phyloP scores from a whole-genome alignment of 495 filamentous ascomycete species.

The Penicillium ochrochloron region DNA sequence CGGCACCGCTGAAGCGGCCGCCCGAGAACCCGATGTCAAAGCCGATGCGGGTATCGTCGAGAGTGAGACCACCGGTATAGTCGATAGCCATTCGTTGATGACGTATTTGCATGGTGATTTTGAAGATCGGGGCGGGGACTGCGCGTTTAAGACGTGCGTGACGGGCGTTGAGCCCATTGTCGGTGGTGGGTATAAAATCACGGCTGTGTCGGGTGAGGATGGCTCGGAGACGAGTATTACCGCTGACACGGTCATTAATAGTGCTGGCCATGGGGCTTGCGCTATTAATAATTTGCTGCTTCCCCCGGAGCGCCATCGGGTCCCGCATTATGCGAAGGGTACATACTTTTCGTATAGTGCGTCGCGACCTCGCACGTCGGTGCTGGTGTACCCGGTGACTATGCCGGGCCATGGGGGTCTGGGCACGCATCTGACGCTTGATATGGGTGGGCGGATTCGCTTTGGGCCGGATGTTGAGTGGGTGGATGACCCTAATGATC shows the following conservation, averaged over 20 bases:
- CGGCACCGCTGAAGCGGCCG: constrained; percentile 58
- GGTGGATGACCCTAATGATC: constrained; percentile 67
- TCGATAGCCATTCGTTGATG: constrained; percentile 89
- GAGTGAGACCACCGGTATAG: constrained; percentile 82
- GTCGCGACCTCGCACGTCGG: constrained; percentile 66
- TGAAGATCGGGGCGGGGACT: constrained; percentile 74
- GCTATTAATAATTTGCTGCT: constrained; percentile 82
- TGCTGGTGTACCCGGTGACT: constrained; percentile 86
- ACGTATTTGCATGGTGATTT: constrained; percentile 74
- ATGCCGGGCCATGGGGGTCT: constrained; percentile 79
- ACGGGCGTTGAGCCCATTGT: constrained; percentile 58
- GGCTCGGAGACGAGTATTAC: constrained; percentile 61
- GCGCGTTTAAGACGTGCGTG: constrained; percentile 68
- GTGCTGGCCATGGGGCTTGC: constrained; percentile 80
- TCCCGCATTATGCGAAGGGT: constrained; percentile 86
- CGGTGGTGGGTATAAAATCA: constrained; percentile 61
- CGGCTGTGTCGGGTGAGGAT: constrained; percentile 47
- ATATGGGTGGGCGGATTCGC: constrained; percentile 81
- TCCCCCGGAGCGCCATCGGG: constrained; percentile 57
- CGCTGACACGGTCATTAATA: constrained; percentile 77
- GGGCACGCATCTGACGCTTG: constrained; percentile 92
- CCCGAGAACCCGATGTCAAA: constrained; percentile 73
- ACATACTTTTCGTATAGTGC: constrained; percentile 88
- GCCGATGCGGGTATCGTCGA: constrained; percentile 76
- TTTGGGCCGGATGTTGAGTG: constrained; percentile 98